Evolutionary conservation across 164 flowering plant genomes (phyloP).

Genomic region (Sextonia rubra): DNA sequence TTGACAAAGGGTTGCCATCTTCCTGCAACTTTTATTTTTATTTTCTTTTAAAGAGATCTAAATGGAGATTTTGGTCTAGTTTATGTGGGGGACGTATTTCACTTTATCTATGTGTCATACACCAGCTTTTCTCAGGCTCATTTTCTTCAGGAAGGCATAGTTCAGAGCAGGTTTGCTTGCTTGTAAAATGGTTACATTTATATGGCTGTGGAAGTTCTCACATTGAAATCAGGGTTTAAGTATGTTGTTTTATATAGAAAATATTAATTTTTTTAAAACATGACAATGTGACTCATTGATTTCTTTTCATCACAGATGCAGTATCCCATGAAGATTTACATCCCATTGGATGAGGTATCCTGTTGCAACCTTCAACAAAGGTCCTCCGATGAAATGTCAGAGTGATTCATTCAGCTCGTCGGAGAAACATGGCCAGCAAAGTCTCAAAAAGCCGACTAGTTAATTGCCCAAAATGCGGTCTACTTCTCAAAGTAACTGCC

Average conservation of each 20-base stretch:
- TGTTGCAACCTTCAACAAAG: neutral
- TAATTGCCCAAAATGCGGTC: slow-evolving; percentile 62
- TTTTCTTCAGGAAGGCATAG: too few species aligned
- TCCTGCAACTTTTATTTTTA: too few species aligned
- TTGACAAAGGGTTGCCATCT: too few species aligned
- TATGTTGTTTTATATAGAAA: neutral
- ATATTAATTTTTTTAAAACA: too few species aligned
- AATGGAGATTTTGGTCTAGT: too few species aligned
- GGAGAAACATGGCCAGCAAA: slow-evolving; percentile 26
- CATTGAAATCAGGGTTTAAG: neutral
- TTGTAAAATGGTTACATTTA: neutral
- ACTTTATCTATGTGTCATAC: too few species aligned
- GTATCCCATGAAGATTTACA: neutral
- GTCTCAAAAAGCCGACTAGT: slow-evolving; percentile 46
- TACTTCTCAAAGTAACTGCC: slow-evolving; percentile 49
- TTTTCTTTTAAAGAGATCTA: too few species aligned
- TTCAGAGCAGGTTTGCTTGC: neutral
- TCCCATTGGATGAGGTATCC: neutral
- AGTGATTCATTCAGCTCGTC: neutral
- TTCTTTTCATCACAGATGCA: neutral
- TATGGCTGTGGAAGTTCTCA: neutral
- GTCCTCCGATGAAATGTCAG: neutral
- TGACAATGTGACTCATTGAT: neutral
- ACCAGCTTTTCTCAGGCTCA: too few species aligned
- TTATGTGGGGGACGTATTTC: too few species aligned